A percentile compares a stretch with the other conserved stretches of the same genome.
phyloP scores from a whole-genome alignment of 257 asterid species.

The Nicotiana tomentosiformis region DNA sequence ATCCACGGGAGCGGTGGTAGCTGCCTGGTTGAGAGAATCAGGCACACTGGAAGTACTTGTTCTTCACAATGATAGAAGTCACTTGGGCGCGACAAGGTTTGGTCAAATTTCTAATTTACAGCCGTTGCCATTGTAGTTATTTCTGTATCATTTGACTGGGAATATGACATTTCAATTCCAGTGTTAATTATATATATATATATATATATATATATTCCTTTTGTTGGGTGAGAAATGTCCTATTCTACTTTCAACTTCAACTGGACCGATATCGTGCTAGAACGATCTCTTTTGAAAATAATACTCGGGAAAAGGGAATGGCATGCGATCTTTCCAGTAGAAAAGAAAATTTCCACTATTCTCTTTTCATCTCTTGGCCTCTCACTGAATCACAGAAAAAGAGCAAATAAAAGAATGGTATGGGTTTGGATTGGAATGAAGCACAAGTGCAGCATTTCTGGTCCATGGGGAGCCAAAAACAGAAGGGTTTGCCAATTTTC shows the following conservation, averaged over 20 bases:
- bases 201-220: background rate
- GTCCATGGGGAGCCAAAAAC: background rate
- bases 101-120: slow-evolving; percentile 36
- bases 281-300: background rate
- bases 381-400: background rate
- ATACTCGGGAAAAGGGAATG: background rate
- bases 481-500: background rate
- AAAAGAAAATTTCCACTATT: background rate
- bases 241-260: background rate
- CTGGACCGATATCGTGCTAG: background rate
- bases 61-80: slow-evolving; percentile 61
- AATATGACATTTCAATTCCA: background rate
- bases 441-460: background rate
- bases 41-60: slow-evolving; percentile 71
- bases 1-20: slow-evolving; percentile 67
- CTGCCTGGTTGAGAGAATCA: slow-evolving; percentile 85
- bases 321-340: background rate
- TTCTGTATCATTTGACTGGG: slow-evolving; percentile 8
- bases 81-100: slow-evolving; percentile 22
- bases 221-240: background rate
- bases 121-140: slow-evolving; percentile 39
- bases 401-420: background rate
- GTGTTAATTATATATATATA: slow-evolving; percentile 5
- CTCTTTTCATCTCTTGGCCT: background rate
- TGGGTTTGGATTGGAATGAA: background rate